Conservation (phyloP, 805 yeast species). For the Wickerhamomyces bovis region DNA sequence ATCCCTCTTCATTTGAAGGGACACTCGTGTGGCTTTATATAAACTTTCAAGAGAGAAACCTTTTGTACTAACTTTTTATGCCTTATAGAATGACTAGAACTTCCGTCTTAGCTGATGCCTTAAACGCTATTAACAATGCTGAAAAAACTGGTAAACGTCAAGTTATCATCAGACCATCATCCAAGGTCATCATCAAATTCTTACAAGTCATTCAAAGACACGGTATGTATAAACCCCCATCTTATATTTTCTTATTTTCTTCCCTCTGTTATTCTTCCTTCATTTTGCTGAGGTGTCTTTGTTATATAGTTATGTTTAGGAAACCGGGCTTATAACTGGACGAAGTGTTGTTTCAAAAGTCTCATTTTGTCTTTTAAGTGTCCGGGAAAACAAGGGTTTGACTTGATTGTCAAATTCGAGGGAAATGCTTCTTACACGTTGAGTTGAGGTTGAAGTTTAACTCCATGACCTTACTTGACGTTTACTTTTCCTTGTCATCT, state of each 20-base stretch:
- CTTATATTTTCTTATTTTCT: neutral
- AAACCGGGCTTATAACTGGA: conserved; percentile 97
- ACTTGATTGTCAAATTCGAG: conserved; percentile 1
- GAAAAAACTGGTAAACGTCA: conserved; percentile 99
- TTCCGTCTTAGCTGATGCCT: conserved; percentile 97
- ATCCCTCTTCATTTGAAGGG: conserved; percentile 32
- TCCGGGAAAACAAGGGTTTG: conserved; percentile 64
- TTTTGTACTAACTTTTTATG: conserved; percentile 8
- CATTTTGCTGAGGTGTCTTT: neutral
- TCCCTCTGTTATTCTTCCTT: no score
- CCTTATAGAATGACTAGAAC: conserved; percentile 79
- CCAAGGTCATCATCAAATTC: conserved; percentile 96
- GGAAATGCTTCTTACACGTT: conserved; percentile 32
- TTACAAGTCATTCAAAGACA: conserved; percentile 95
- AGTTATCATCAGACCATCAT: conserved; percentile 95
- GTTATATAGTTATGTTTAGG: neutral
- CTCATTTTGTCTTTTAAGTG: conserved; percentile 97
- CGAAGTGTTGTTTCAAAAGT: conserved; percentile 73
- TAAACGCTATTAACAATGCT: conserved; percentile 96
- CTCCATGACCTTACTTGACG: conserved; percentile 15
- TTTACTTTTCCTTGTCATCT: conserved; percentile 32
- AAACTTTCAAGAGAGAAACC: neutral
- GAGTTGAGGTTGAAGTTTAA: conserved; percentile 8
- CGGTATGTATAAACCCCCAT: conserved; percentile 65
- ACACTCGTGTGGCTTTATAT: conserved; percentile 41